Base-by-base conservation (phyloP, 352 stramenopile species). In the Sclerospora graminicola region DNA sequence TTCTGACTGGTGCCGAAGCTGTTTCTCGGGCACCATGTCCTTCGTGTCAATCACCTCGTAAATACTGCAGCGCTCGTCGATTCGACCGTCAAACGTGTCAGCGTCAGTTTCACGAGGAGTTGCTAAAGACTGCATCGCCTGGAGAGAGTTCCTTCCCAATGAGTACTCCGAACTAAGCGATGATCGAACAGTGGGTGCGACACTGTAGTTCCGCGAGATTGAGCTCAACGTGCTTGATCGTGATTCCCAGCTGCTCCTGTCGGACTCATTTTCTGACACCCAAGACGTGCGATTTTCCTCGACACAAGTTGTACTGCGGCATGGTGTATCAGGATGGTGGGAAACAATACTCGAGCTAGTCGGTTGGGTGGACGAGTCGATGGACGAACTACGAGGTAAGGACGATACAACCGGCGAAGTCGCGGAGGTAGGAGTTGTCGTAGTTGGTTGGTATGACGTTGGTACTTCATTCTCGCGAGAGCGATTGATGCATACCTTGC, bases 401-500 rank as follows among this genome's bases (percentile, higher is more conserved):
- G 43, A 50, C 21, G 46, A 58, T 13, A 52, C 46, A 15, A 51
- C 56, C 5, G 44, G 60, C 15, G 53, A 67, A 14, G 21, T 31
- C 21, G 51, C 15, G 0, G 57, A 66, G 15, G 48, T 33, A 32
- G 46, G 47, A 28, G 29, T 37, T 6, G 18, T 24, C 16, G 55
- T 47, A 2, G 30, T 33, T 6, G 59, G 52, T 23, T 60, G 40
- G 14, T 51, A 43, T 8, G 57, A 32, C 15, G 30, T 18, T 15
- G 63, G 40, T 6, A 34, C 35, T 31, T 63, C 54, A 19, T 63
- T 46, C 37, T 68, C 67, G 28, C 73, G 70, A 11, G 73, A 63
- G n/a, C 68, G 62, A 29, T 53, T 66, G 16, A 85, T 45, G 40
- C 73, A 85, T 37, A 71, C 42, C 32, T 70, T 55, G 41, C 73